A percentile compares a stretch with the other conserved stretches of the same genome.
Conservation (phyloP, 768 basidiomycete genomes). For the Leccinum disarticulatum region DNA sequence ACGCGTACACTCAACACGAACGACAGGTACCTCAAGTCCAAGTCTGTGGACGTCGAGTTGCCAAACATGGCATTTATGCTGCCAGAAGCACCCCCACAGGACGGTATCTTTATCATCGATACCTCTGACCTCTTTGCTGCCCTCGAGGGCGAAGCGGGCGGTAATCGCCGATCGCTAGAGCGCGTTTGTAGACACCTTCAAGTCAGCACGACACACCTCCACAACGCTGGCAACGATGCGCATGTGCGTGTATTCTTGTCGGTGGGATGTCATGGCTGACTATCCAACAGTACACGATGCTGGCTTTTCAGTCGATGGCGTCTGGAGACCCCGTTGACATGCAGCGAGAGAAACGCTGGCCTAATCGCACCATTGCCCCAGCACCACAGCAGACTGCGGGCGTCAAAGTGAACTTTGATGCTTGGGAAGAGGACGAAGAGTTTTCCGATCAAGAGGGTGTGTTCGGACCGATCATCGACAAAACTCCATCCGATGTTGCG, state of each 20-base stretch:
- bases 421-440: constrained; percentile 57
- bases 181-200: constrained; percentile 64
- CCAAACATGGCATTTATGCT: constrained; percentile 52
- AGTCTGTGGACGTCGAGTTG: constrained; percentile 51
- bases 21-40: constrained; percentile 53
- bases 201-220: constrained; percentile 54
- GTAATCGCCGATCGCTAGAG: constrained; percentile 55
- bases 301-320: constrained; percentile 69
- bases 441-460: constrained; percentile 46
- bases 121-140: constrained; percentile 76
- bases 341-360: constrained; percentile 82
- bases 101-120: constrained; percentile 66
- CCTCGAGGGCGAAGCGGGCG: constrained; percentile 58
- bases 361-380: constrained; percentile 46
- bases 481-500: constrained; percentile 1
- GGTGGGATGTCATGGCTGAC: not conserved
- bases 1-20: constrained; percentile 1
- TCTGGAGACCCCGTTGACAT: constrained; percentile 68
- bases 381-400: constrained; percentile 27
- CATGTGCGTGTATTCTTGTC: constrained; percentile 47
- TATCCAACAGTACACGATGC: constrained; percentile 62
- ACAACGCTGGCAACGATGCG: constrained; percentile 89
- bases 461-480: constrained; percentile 26
- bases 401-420: constrained; percentile 56
- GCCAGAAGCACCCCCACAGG: constrained; percentile 52